Base-by-base conservation (phyloP, 768 basidiomycete genomes). In the Mycena epipterygia region DNA sequence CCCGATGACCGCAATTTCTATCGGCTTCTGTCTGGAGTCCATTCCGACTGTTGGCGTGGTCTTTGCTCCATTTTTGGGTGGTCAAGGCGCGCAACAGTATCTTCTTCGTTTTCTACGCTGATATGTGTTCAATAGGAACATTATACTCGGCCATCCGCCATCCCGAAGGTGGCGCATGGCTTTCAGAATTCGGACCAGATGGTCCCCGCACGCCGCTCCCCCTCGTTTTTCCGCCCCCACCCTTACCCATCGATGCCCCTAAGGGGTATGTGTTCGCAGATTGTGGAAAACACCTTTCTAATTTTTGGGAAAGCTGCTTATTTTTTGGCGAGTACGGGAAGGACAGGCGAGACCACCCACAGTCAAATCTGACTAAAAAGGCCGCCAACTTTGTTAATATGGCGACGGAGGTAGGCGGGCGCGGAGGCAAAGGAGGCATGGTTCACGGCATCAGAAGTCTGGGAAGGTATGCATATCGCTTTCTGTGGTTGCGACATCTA, bases 281-380 rank as follows among this genome's bases (percentile, higher is more conserved):
- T 49, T 41, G 30, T 49, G 2, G 17, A 25, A 25, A 7, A 6
- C 39, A 13, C 17, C 42, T 46, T 35, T 25, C 16, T 33, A 16
- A 25, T 42, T n/a, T 59, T 19, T 19, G 3, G 5, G 17, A 30
- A 32, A 77, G 76, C 21, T 77, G 76, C 52, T 59, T 76, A 35
- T 76, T 75, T 27, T 71, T 75, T 48, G 74, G 75, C 27, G 77
- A 77, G 67, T 76, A 74, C 71, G 77, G 77, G 1, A 76, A 77
- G 55, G 77, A 76, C 58, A 68, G 77, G 53, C 68, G 76, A 30
- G 76, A 77, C 49, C 51, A 49, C 27, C 74, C 76, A 13, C 64
- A 73, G 33, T 76, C 72, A 6, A 76, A 76, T 46, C 61, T 77
- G 33, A 72, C 66, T 12, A 76, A 76, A 49, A 75, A 76, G 51